Evolutionary conservation across 2,329 filamentous ascomycete genomes (phyloP).

Genomic region (Pseudovirgaria hyperparasitica): DNA sequence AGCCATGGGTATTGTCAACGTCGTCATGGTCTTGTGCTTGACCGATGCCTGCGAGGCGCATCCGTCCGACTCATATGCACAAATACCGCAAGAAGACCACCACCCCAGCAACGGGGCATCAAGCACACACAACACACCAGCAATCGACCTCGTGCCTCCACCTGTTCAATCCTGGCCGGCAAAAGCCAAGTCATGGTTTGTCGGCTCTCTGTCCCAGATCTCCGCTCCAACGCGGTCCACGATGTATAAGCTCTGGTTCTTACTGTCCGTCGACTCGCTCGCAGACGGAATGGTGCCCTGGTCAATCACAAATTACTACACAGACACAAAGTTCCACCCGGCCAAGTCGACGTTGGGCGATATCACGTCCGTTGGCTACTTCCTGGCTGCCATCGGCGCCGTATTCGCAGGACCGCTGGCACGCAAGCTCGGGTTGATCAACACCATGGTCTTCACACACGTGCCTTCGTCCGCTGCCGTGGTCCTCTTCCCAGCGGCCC

Average conservation of each 20-base stretch:
- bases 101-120: conserved; percentile 4
- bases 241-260: conserved; percentile 53
- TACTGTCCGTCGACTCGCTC: conserved; percentile 51
- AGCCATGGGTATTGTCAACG: conserved; percentile 26
- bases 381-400: conserved; percentile 41
- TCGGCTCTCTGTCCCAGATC: conserved; percentile 41
- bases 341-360: conserved; percentile 45
- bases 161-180: neutral
- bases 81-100: conserved; percentile 13
- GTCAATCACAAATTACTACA: conserved; percentile 23
- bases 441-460: conserved; percentile 38
- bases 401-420: conserved; percentile 46
- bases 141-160: neutral
- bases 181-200: conserved; percentile 27
- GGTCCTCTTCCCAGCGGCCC: conserved; percentile 41
- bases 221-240: conserved; percentile 43
- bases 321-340: conserved; percentile 21
- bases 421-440: conserved; percentile 46
- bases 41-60: conserved; percentile 29
- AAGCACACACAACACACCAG: conserved; percentile 1
- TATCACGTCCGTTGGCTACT: conserved; percentile 34
- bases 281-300: conserved; percentile 46
- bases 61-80: conserved; percentile 17
- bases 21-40: conserved; percentile 23
- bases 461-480: conserved; percentile 49